A percentile compares a stretch with the other conserved stretches of the same genome.
Conservation (phyloP, 352 stramenopile species). For the Phytophthora sp. region DNA sequence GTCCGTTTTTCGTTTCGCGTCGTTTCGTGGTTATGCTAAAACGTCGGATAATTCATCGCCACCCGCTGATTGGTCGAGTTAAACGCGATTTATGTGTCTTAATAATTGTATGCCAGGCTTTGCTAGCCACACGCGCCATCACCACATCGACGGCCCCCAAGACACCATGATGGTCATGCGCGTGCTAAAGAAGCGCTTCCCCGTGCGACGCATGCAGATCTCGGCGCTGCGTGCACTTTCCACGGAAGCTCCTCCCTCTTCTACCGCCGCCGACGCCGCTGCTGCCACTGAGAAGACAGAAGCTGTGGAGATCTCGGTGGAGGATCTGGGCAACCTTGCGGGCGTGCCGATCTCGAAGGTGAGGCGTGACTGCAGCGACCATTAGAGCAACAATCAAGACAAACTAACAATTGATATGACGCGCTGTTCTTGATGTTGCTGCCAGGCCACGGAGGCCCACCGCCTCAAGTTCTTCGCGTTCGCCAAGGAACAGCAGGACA, state of each 20-base stretch:
- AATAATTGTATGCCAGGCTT: slow-evolving; percentile 20
- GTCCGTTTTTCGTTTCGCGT: slow-evolving; percentile 19
- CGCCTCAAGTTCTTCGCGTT: slow-evolving; percentile 84
- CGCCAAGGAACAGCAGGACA: slow-evolving; percentile 74
- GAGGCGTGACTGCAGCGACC: background rate
- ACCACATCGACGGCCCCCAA: slow-evolving; percentile 29
- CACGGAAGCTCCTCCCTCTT: slow-evolving; percentile 28
- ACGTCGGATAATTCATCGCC: slow-evolving; percentile 8
- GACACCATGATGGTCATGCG: slow-evolving; percentile 64
- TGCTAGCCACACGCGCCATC: slow-evolving; percentile 35
- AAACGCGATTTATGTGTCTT: slow-evolving; percentile 14
- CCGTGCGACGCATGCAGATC: slow-evolving; percentile 30
- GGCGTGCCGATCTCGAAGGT: slow-evolving; percentile 65
- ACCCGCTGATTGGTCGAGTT: slow-evolving; percentile 16
- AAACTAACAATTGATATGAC: slow-evolving; percentile 1
- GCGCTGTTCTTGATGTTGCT: background rate
- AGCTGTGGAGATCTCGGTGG: slow-evolving; percentile 16
- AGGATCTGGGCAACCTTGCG: slow-evolving; percentile 59
- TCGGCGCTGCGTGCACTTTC: slow-evolving; percentile 49
- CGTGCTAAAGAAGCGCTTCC: slow-evolving; percentile 47
- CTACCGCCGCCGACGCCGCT: background rate
- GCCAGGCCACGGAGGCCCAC: slow-evolving; percentile 62
- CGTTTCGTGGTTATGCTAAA: slow-evolving; percentile 14
- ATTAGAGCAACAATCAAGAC: background rate
- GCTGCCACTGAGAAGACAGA: slow-evolving; percentile 17